Conservation (phyloP, 2,329 filamentous ascomycete species). For the Alternaria sp. region DNA sequence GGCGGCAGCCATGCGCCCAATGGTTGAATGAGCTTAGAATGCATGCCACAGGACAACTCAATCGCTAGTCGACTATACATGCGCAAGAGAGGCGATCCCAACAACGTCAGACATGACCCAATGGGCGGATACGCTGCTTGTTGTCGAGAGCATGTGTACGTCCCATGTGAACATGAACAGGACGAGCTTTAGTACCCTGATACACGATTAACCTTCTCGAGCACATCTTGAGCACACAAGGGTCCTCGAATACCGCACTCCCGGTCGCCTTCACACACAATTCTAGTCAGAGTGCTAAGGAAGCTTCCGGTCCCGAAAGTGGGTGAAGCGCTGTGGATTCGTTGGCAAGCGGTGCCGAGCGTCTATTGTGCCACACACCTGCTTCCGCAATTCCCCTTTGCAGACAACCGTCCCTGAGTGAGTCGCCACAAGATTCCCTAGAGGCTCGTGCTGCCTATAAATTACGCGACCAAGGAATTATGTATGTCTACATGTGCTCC, state of each 20-base stretch:
- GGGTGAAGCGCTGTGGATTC: conserved; percentile 44
- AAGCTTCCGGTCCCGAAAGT: conserved; percentile 25
- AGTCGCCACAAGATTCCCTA: conserved; percentile 17
- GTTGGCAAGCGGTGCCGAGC: conserved; percentile 45
- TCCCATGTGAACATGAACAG: conserved; percentile 32
- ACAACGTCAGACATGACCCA: conserved; percentile 37
- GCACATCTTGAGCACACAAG: conserved; percentile 15
- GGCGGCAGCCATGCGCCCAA: conserved; percentile 47
- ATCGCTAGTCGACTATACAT: conserved; percentile 27
- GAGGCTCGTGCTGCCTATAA: conserved; percentile 17
- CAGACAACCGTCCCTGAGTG: conserved; percentile 16
- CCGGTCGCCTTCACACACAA: conserved; percentile 27
- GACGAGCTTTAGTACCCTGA: conserved; percentile 34
- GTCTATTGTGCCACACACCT: conserved; percentile 46
- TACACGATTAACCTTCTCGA: conserved; percentile 34
- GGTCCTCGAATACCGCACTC: conserved; percentile 17
- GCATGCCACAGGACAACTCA: conserved; percentile 41
- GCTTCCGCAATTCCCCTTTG: conserved; percentile 22
- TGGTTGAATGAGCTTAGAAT: conserved; percentile 34
- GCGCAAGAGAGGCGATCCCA: conserved; percentile 35
- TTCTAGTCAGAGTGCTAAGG: conserved; percentile 30
- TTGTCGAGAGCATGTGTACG: conserved; percentile 34
- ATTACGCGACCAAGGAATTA: conserved; percentile 17
- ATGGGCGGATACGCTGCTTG: conserved; percentile 38
- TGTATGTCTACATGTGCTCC: conserved; percentile 16